Evolutionary conservation across 225 moss, liverwort and hornwort species (phyloP), one percentile per base, ranked within the genome.

Genomic region (Pleurozium schreberi): DNA sequence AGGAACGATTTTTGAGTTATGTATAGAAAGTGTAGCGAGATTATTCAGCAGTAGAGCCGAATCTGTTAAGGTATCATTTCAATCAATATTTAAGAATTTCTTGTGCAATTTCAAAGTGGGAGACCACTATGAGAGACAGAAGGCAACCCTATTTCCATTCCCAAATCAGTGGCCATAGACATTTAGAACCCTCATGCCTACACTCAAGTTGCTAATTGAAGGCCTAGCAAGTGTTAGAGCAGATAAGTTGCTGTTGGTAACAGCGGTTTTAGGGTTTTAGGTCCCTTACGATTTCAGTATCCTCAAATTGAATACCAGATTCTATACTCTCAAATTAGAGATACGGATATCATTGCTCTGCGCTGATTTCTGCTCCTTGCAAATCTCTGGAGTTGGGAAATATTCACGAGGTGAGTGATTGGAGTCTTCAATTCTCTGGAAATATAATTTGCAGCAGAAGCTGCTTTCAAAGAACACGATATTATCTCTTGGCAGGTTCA

Each of bases 401-500:
- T 17, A 22, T 70, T 57, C 73, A 36, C 36, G 17, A 25, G 60
- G 36, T 40, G 45, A 73, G 34, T 58, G 34, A 47, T 26, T 58
- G 59, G 59, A 40, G 9, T 8, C 34, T 59, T 59, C 73, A 45
- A 13, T 25, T 45, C 85, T 12, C 25, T 60, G 60, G 34, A 45
- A 60, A 45, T 19, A 11, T 47, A 27, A 6, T 15, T 8, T 43
- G 43, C 58, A 70, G 84, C 58, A 33, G 31, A 40, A 42, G 5
- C 57, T 70, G 70, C 30, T 84, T 22, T 20, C 55, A 31, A 53
- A 40, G 70, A 71, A 26, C 11, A 36, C 47, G 47, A 33, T 42
- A 43, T 43, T 9, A 58, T 58, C 59, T 71, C 67, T 59, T 60
- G 66, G 43, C 88, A 93, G 95, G 95, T 95, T 88, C 93, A 95